These are phyloP conservation scores for Diversispora eburnea DNA, from an alignment of 192 early-diverging fungal genomes.

Conservation along the genomic window DNA sequence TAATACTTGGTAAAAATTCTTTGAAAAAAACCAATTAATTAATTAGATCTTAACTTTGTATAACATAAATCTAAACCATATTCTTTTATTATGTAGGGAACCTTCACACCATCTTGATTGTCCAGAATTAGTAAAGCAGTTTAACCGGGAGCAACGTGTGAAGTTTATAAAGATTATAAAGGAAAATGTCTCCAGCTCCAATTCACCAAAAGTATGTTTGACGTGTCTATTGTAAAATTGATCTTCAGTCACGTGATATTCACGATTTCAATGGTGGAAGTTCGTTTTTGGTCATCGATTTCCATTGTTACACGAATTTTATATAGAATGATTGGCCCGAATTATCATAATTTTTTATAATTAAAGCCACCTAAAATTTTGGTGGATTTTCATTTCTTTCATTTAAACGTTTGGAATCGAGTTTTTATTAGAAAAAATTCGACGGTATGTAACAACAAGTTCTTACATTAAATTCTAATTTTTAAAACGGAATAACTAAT, in stretches of 20 bases:
- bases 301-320: background rate
- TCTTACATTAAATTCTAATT: no score
- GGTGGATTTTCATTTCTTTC: no score
- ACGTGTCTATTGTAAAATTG: background rate
- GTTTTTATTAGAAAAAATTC: no score
- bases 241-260: background rate
- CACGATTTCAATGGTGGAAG: background rate
- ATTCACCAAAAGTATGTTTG: background rate
- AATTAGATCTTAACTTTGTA: no score
- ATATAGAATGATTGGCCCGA: background rate
- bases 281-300: background rate
- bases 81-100: background rate
- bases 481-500: no score
- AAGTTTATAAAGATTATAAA: background rate
- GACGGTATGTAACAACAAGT: no score
- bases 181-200: background rate
- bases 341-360: background rate
- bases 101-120: constrained; percentile 10
- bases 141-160: background rate
- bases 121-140: background rate
- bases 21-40: background rate
- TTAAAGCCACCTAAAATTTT: background rate
- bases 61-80: background rate
- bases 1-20: constrained; percentile 8
- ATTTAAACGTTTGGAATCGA: no score